Evolutionary conservation across 139 green algal species (phyloP).

Genomic region (Nannochloris sp.): DNA sequence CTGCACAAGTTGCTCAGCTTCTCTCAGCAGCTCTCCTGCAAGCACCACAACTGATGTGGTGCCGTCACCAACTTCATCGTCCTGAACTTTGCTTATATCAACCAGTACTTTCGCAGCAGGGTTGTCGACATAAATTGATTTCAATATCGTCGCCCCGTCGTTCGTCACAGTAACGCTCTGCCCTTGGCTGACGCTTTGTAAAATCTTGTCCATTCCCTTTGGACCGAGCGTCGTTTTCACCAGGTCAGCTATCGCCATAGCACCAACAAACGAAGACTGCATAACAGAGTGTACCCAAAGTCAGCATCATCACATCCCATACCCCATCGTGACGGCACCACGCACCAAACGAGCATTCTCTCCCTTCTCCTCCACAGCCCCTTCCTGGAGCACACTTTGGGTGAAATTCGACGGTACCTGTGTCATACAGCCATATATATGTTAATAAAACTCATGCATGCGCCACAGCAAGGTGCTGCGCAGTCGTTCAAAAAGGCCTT

Average conservation of each 20-base stretch:
- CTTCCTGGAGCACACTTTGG: slow-evolving; percentile 47
- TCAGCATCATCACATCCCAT: neutral
- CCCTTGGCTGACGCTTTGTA: slow-evolving; percentile 83
- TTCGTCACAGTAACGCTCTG: slow-evolving; percentile 93
- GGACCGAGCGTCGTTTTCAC: slow-evolving; percentile 96
- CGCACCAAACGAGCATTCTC: slow-evolving; percentile 87
- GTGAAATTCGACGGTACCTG: slow-evolving; percentile 35
- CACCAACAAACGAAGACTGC: slow-evolving; percentile 89
- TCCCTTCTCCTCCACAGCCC: slow-evolving; percentile 84
- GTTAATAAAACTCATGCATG: too few species aligned
- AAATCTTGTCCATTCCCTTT: slow-evolving; percentile 99
- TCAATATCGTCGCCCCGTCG: slow-evolving; percentile 97
- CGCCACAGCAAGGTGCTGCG: neutral
- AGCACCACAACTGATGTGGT: slow-evolving; percentile 97
- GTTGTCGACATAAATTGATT: slow-evolving; percentile 95
- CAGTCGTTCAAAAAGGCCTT: too few species aligned
- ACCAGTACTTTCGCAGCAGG: slow-evolving; percentile 92
- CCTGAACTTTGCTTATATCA: slow-evolving; percentile 92
- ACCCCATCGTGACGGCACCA: neutral
- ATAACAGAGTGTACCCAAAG: slow-evolving; percentile 2
- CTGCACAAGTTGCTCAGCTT: slow-evolving; percentile 90
- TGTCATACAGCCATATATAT: neutral
- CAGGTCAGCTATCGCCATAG: slow-evolving; percentile 95
- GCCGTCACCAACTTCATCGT: slow-evolving; percentile 97
- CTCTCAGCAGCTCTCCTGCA: slow-evolving; percentile 89